These are phyloP conservation scores for Symbiodinium pilosum DNA, from an alignment of 73 alveolate genomes.

Conservation along the genomic window DNA sequence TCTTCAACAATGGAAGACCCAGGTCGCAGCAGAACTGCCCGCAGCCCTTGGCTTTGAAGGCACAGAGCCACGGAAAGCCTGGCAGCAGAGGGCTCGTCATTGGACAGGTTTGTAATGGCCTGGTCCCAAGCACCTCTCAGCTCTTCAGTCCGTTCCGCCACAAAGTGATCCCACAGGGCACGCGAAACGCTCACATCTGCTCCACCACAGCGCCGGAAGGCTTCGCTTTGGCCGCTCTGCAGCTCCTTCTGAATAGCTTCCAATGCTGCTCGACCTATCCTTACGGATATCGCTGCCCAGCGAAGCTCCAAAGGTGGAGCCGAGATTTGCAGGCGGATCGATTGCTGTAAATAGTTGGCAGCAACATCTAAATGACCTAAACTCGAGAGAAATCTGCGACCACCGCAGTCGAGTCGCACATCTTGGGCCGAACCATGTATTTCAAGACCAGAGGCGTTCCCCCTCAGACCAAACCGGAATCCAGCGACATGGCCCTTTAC, in stretches of 20 bases:
- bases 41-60: slow-evolving; percentile 36
- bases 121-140: slow-evolving; percentile 59
- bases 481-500: slow-evolving; percentile 72
- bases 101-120: slow-evolving; percentile 21
- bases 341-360: not conserved
- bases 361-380: slow-evolving; percentile 1
- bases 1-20: not conserved
- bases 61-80: not conserved
- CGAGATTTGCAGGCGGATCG: not conserved
- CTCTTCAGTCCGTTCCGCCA: slow-evolving; percentile 78
- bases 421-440: slow-evolving; percentile 45
- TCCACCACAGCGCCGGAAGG: not conserved
- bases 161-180: slow-evolving; percentile 68
- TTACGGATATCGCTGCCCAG: slow-evolving; percentile 34
- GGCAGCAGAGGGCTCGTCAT: no score
- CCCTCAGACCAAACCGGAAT: slow-evolving; percentile 1
- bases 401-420: slow-evolving; percentile 58
- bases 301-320: slow-evolving; percentile 87
- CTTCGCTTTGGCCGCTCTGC: not conserved
- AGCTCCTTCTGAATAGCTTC: not conserved
- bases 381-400: slow-evolving; percentile 33
- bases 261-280: not conserved
- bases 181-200: slow-evolving; percentile 5
- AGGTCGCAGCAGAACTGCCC: slow-evolving; percentile 55
- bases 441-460: not conserved